Conservation (phyloP, 306 rosid genomes). For the Sesbania bispinosa region DNA sequence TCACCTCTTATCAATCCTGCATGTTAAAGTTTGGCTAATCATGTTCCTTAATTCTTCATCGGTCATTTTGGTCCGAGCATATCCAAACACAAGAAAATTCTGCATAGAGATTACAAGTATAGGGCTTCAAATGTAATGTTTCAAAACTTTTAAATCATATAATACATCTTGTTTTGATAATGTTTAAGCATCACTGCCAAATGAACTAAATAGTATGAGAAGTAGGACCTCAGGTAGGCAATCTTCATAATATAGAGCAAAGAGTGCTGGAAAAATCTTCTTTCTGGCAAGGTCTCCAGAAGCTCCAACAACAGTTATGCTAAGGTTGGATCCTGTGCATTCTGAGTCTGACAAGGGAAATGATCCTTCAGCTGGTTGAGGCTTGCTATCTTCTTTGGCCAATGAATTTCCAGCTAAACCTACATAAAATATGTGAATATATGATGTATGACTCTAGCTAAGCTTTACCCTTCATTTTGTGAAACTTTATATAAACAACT, state of each 20-base stretch:
- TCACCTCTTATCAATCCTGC: constrained; percentile 92
- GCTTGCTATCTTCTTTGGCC: constrained; percentile 40
- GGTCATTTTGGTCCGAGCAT: constrained; percentile 81
- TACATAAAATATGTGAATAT: constrained; percentile 32
- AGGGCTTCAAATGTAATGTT: constrained; percentile 8
- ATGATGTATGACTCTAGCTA: constrained; percentile 15
- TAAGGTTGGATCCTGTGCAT: constrained; percentile 53
- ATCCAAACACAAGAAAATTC: constrained; percentile 80
- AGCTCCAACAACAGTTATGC: constrained; percentile 92
- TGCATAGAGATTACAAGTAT: constrained; percentile 35
- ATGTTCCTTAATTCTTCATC: constrained; percentile 73
- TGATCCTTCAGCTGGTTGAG: constrained; percentile 34
- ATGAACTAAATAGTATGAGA: not conserved
- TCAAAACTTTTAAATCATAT: constrained; percentile 10
- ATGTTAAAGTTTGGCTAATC: constrained; percentile 80
- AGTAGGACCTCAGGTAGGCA: constrained; percentile 72
- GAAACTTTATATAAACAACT: constrained; percentile 10
- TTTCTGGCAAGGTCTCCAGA: constrained; percentile 98
- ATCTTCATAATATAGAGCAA: constrained; percentile 91
- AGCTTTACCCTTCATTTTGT: not conserved
- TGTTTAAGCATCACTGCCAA: not conserved
- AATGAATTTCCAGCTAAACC: constrained; percentile 58
- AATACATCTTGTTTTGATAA: not conserved
- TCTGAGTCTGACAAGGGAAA: constrained; percentile 43
- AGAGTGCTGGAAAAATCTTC: constrained; percentile 97